These are phyloP conservation scores for Protomyces arabidopsidicola DNA, from an alignment of 1,139 yeast genomes.

Conservation along the genomic window DNA sequence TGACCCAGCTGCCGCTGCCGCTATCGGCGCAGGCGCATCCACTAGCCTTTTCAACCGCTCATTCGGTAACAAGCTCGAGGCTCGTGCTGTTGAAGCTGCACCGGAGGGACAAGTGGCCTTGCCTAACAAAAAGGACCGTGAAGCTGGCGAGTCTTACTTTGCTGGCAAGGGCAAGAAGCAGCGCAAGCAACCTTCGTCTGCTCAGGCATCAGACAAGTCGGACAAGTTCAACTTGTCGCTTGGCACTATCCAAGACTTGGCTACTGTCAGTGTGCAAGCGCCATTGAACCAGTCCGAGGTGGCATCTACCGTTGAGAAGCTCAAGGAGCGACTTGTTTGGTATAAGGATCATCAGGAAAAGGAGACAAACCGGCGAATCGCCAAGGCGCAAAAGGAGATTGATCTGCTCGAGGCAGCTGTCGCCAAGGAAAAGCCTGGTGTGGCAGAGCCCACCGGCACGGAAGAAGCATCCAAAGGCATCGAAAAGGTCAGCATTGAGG, in stretches of 20 bases:
- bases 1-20: slow-evolving; percentile 71
- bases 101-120: slow-evolving; percentile 37
- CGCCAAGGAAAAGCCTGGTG: background rate
- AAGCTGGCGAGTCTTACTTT: slow-evolving; percentile 51
- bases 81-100: slow-evolving; percentile 39
- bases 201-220: slow-evolving; percentile 44
- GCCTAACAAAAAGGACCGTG: slow-evolving; percentile 54
- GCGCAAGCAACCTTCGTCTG: slow-evolving; percentile 39
- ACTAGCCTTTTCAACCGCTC: slow-evolving; percentile 23
- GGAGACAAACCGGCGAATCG: slow-evolving; percentile 55
- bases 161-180: slow-evolving; percentile 55
- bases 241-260: slow-evolving; percentile 68
- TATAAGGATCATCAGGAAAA: slow-evolving; percentile 73
- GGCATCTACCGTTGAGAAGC: slow-evolving; percentile 57
- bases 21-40: slow-evolving; percentile 30
- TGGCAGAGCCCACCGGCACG: background rate
- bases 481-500: background rate
- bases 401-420: slow-evolving; percentile 31
- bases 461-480: background rate
- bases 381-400: slow-evolving; percentile 35
- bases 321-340: slow-evolving; percentile 68
- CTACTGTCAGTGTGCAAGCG: slow-evolving; percentile 70
- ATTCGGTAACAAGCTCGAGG: slow-evolving; percentile 32
- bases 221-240: slow-evolving; percentile 72
- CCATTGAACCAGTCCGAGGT: slow-evolving; percentile 78